These are phyloP conservation scores for Wickerhamomyces canadensis DNA, from an alignment of 805 yeast genomes.

Conservation along the genomic window DNA sequence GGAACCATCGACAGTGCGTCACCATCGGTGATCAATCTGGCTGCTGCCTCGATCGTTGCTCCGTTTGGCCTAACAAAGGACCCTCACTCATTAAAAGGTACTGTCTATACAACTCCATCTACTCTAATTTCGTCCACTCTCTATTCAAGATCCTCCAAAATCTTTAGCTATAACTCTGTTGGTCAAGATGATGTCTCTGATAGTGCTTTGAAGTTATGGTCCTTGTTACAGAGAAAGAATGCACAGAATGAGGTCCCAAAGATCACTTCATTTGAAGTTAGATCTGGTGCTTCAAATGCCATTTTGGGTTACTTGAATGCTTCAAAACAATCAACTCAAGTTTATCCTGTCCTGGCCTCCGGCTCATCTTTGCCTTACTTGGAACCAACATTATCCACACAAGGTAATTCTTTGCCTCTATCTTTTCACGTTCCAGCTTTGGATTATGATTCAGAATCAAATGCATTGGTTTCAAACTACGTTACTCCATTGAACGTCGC, in stretches of 20 bases:
- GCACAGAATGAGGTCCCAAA: slow-evolving; percentile 54
- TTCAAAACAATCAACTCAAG: slow-evolving; percentile 19
- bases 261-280: slow-evolving; percentile 56
- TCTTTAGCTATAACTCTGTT: slow-evolving; percentile 67
- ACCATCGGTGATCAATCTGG: slow-evolving; percentile 22
- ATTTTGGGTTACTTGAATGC: slow-evolving; percentile 61
- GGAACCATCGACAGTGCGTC: slow-evolving; percentile 18
- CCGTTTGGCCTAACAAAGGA: slow-evolving; percentile 64
- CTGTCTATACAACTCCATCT: slow-evolving; percentile 48
- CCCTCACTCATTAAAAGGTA: slow-evolving; percentile 43
- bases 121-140: slow-evolving; percentile 50
- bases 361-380: slow-evolving; percentile 64
- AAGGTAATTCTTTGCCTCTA: slow-evolving; percentile 41
- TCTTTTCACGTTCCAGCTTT: slow-evolving; percentile 72
- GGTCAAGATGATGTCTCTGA: slow-evolving; percentile 60
- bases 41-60: slow-evolving; percentile 35
- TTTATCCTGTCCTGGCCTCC: slow-evolving; percentile 51
- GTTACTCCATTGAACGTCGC: slow-evolving; percentile 58
- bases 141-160: slow-evolving; percentile 41
- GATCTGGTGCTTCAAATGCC: slow-evolving; percentile 79
- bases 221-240: slow-evolving; percentile 43
- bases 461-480: slow-evolving; percentile 58
- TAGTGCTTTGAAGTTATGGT: slow-evolving; percentile 57
- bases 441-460: slow-evolving; percentile 53
- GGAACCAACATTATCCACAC: slow-evolving; percentile 47